Base-by-base conservation (phyloP, 345 rosid species). In the Eucalyptus globulus region DNA sequence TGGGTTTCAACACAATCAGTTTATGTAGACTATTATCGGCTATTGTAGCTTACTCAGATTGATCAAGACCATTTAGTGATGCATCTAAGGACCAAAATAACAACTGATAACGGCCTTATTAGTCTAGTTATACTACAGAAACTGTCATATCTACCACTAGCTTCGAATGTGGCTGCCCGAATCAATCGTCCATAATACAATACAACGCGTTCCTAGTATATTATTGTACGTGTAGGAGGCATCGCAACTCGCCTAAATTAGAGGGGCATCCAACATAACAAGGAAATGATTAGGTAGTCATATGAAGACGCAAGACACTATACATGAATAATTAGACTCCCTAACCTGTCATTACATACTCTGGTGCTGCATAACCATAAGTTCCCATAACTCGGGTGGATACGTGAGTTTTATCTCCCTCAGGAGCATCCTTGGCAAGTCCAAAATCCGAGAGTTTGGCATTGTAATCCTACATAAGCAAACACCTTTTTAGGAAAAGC, bases 361-460 rank as follows among this genome's bases (percentile, higher is more conserved):
- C 96, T 11, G 98, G 97, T n/a, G 98, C 98, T 14, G 97, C 98
- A 91, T 96, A 96, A 85, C 98, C 98, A 90, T 95, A 95, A 21
- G 98, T 96, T 89, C 97, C 98, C 97, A 96, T 95, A 47, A 96
- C 97, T 86, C 98, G 91, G 88, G 98, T 96, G 80, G 98, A 96
- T 53, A 96, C 98, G 49, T 96, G 98, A 47, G 97, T 95, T 89
- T 95, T 96, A 88, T 93, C 97, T 81, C 94, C 98, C 87, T 96
- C 98, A 6, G 97, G 98, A 43, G 95, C 98, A 90, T 96, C 97
- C 93, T 96, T 96, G 47, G 98, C 98, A 65, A 96, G 96, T 47
- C 98, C 98, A 91, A 96, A 96, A 90, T 96, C 97, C 16, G 98
- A 96, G 86, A 95, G 97, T 92, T 96, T 96, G 87, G 97, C 93